Conservation (phyloP, 2,329 filamentous ascomycete species). For the Claviceps sp. region DNA sequence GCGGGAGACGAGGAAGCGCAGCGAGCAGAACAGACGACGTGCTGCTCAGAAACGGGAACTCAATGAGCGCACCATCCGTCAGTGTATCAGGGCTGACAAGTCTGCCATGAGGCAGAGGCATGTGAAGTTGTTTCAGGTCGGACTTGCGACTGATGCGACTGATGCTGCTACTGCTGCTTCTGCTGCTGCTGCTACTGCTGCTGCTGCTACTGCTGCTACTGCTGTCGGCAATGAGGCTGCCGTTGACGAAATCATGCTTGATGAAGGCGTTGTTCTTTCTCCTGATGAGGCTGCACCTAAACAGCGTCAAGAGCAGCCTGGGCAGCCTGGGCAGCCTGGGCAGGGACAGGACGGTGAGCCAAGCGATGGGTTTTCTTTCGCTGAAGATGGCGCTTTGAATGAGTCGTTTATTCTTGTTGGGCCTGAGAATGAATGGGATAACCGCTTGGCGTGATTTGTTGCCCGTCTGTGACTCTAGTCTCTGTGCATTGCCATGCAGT, state of each 20-base stretch:
- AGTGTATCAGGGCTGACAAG: background rate
- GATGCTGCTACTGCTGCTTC: background rate
- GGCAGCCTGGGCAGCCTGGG: background rate
- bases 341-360: background rate
- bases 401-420: background rate
- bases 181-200: background rate
- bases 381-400: background rate
- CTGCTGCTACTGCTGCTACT: background rate
- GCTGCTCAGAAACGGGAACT: constrained; percentile 2
- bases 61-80: constrained; percentile 4
- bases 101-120: background rate
- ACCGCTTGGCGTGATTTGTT: background rate
- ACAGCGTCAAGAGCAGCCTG: background rate
- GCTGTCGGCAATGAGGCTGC: background rate
- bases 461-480: no score
- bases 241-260: background rate
- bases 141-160: background rate
- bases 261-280: background rate
- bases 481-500: no score
- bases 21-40: constrained; percentile 3
- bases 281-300: background rate
- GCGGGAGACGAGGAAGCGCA: background rate
- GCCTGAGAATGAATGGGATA: background rate
- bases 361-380: background rate
- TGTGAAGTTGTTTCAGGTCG: background rate